Percentiles rank a stretch among this genome's conserved stretches.
Conservation (phyloP, 1,284 basidiomycete species). For the Ceratobasidium sp. region DNA sequence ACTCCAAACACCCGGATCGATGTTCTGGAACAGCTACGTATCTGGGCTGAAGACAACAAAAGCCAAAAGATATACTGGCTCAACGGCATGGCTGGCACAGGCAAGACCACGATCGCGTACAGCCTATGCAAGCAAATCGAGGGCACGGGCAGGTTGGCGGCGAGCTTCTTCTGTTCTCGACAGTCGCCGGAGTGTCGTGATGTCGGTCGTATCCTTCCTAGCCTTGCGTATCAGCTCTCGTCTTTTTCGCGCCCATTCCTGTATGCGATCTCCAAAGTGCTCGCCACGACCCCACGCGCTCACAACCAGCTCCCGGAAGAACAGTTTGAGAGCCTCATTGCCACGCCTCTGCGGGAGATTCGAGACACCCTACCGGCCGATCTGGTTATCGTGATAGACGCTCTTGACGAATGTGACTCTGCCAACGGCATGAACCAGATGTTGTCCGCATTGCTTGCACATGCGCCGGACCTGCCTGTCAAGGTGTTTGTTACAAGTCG, state of each 20-base stretch:
- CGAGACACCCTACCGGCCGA: not conserved
- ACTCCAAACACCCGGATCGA: constrained; percentile 47
- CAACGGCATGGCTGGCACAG: constrained; percentile 17
- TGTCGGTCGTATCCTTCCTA: not conserved
- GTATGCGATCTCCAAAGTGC: not conserved
- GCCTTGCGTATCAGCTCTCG: not conserved
- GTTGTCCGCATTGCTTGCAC: not conserved
- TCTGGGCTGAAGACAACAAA: constrained; percentile 40
- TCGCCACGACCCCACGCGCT: not conserved
- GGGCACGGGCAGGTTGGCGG: not conserved
- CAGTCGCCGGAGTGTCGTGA: not conserved
- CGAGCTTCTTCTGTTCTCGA: constrained; percentile 18
- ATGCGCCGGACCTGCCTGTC: not conserved
- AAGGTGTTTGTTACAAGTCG: constrained; percentile 15
- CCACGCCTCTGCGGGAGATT: not conserved
- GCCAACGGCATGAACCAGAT: not conserved
- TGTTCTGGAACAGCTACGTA: constrained; percentile 46
- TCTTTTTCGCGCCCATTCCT: not conserved
- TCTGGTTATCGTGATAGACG: constrained; percentile 5
- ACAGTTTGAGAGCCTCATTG: not conserved
- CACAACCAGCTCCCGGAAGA: not conserved
- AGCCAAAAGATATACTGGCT: constrained; percentile 40
- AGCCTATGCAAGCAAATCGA: not conserved
- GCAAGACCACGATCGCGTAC: not conserved
- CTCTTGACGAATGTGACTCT: not conserved